Base-by-base conservation (phyloP, 2,329 filamentous ascomycete species). In the Epichloe uncinata region DNA sequence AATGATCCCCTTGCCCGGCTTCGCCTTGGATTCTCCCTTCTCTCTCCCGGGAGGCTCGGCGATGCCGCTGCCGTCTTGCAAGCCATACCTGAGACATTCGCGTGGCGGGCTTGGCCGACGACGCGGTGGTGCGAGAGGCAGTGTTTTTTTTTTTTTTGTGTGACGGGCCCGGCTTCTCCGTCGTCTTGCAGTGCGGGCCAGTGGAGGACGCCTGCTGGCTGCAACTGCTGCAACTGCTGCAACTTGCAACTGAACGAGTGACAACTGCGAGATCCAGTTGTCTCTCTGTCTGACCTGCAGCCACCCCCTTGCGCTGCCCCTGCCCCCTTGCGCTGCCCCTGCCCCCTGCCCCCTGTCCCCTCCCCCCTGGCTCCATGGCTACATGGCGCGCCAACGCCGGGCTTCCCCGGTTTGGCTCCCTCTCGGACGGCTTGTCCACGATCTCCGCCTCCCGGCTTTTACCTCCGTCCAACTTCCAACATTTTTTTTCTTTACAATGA, bases 51-150 rank as follows among this genome's bases (percentile, higher is more conserved):
- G 20, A 37, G 22, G 22, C 22, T 26, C 22, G 22, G 22, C 12
- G 16, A 35, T 41, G 50, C 53, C 50, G 53, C 53, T 50, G 47
- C 51, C 49, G 33, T 41, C 11, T 40, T 49, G 47, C 44, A 35
- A 45, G 51, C 51, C 52, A 49, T 45, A 45, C 45, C 49, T 41
- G 45, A 52, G 50, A 48, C 47, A 40, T 38, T 50, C 11, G 12
- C 26, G n/a, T 37, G 47, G 52, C 42, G 42, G 34, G 41, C 8
- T 37, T 48, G 30, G 37, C 45, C 35, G 45, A 38, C n/a, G n/a
- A n/a, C 22, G 22, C 22, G 22, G 22, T 26, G 22, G 22, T 26
- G 22, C 22, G 6, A 26, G 22, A 7, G 41, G 37, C 47, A 45
- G 42, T 35, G 12, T n/a, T n/a, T n/a, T n/a, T n/a, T n/a, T n/a